Base-by-base conservation (phyloP, 2,329 filamentous ascomycete genomes). In the Zasmidium citrigriseum region DNA sequence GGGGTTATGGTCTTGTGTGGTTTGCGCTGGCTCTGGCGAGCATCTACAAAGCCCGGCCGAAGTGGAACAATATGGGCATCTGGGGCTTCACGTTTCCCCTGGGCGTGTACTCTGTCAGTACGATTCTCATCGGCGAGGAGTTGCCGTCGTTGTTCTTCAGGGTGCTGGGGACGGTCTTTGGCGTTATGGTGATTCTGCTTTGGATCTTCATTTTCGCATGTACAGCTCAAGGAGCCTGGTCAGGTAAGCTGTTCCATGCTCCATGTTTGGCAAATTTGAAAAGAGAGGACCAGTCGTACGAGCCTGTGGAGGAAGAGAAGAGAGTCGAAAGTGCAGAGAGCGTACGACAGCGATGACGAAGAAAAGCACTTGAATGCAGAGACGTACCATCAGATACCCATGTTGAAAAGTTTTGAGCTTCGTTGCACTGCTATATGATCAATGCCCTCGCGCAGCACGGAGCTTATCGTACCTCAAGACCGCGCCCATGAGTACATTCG, bases 41-140 rank as follows among this genome's bases (percentile, higher is more conserved):
- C 27, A 61, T 59, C n/a, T 55, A 51, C 72, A 75, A 46, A 73
- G 70, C 27, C 68, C 70, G 25, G 70, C 69, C 18, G 83, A 86
- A 60, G 82, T 83, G 0, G 86, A 87, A 70, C 86, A 86, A 65
- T 83, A 86, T 72, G 84, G 83, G 14, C 85, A 83, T 83, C 86
- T 82, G 83, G 82, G 81, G 2, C 2, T 86, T 86, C 59, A 83
- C 80, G 0, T 86, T 86, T 62, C 84, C 83, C 0, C 65, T 84
- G 2, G 84, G 84, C 3, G 83, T 85, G 0, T 86, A 80, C 67
- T 77, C 83, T 0, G 70, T 79, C 4, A 77, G 72, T 27, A 82
- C 80, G 0, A 75, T 75, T 3, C 72, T 75, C 54, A 72, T 82
- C 56, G 82, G 78, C 1, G 72, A 75, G 27, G 80, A 84, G 59